Base-by-base conservation (phyloP, 352 stramenopile species). In the Pythium diclinum region DNA sequence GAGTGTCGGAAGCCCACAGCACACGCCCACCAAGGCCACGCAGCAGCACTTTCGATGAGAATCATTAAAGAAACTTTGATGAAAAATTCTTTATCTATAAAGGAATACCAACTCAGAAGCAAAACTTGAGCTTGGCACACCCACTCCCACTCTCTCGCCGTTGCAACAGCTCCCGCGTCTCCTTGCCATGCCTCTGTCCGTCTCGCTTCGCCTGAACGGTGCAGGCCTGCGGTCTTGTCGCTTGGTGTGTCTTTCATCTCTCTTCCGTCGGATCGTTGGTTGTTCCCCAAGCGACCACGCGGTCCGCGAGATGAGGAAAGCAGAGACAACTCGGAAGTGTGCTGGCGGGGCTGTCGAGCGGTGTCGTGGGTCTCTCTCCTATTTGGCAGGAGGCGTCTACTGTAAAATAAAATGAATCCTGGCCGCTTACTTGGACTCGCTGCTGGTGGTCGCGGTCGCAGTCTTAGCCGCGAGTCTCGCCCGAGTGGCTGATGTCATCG, bases 11-110 rank as follows among this genome's bases (percentile, higher is more conserved):
- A 30, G 19, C 14, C 47, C 63, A n/a, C 17, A 57, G 1, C 28
- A 17, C 21, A 59, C 63, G 28, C 21, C 63, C 13, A 49, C 48
- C 6, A 60, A 56, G 28, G 23, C 52, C 49, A 38, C 14, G 5
- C 49, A 28, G 30, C 49, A 47, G 3, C 14, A 47, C 40, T 47
- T 47, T 47, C 40, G 49, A 56, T 56, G 49, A 56, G 25, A 32
- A 33, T 42, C 23, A 23, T 28, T 28, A 2, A 28, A 28, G 25
- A 28, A 28, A 28, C 25, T 51, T 51, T 2, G 40, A 47, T 16
- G 17, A 17, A 47, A 47, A 47, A 47, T 47, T 23, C 40, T 47
- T 23, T 23, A 47, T 19, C 17, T 47, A 47, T 23, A 17, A 6
- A 47, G 6, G 25, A 17, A 38, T 38, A 13, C 33, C 33, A 17